phyloP scores from a whole-genome alignment of 73 alveolate genomes.

The Stentor roeselii region DNA sequence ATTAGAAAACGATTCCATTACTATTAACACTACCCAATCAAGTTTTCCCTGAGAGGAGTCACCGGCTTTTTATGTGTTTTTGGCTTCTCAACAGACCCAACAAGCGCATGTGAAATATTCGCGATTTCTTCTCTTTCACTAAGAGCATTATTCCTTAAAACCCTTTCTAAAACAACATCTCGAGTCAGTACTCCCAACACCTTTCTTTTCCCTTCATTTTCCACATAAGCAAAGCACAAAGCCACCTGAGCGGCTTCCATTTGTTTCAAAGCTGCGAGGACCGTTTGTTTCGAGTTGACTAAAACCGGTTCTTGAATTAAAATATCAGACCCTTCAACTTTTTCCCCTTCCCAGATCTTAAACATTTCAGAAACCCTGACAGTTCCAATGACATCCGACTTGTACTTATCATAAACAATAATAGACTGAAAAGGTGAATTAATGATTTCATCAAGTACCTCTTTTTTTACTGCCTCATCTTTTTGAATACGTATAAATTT shows the following conservation, averaged over 20 bases:
- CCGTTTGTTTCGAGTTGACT: not conserved
- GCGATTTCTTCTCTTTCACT: not conserved
- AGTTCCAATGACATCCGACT: not conserved
- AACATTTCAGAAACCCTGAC: not conserved
- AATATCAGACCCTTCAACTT: not conserved
- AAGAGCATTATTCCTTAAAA: not conserved
- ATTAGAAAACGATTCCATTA: constrained; percentile 6
- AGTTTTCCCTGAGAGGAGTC: too few relatives aligned
- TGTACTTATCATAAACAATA: not conserved
- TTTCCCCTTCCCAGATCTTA: not conserved
- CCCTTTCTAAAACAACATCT: not conserved
- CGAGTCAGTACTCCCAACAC: not conserved
- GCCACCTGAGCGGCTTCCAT: not conserved
- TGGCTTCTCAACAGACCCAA: not conserved
- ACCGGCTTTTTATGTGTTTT: not conserved
- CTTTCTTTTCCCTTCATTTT: not conserved
- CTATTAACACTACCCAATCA: too few relatives aligned
- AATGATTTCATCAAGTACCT: not conserved
- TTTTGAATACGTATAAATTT: not conserved
- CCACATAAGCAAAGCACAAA: not conserved
- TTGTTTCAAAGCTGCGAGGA: not conserved
- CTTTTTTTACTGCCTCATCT: not conserved
- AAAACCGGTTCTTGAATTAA: not conserved
- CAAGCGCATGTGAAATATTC: not conserved
- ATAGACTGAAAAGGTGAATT: not conserved